Percentiles rank a stretch among this genome's conserved stretches.
phyloP scores from a whole-genome alignment of 225 moss, liverwort and hornwort genomes.

The Marchantia polymorpha region DNA sequence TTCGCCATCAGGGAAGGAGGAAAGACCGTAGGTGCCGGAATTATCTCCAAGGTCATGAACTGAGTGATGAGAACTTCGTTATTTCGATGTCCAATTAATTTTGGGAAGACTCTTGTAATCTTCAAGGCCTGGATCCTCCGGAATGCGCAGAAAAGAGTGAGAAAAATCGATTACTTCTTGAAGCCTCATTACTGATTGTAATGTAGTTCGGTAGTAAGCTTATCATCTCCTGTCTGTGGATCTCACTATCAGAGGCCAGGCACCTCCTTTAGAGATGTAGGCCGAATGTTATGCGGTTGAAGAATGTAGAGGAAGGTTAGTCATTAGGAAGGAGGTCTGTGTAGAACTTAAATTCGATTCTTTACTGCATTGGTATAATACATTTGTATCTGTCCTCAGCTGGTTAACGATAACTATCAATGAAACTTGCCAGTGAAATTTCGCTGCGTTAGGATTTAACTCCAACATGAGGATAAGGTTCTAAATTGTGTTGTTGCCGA shows the following conservation, averaged over 20 bases:
- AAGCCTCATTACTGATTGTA: slow-evolving; percentile 10
- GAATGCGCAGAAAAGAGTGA: slow-evolving; percentile 19
- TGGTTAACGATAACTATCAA: not conserved
- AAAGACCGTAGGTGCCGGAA: slow-evolving; percentile 75
- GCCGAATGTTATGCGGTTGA: slow-evolving; percentile 1
- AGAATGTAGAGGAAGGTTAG: slow-evolving; percentile 20
- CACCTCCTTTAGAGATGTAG: not conserved
- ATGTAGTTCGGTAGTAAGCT: slow-evolving; percentile 16
- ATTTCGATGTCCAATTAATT: not conserved
- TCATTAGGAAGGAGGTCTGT: slow-evolving; percentile 5
- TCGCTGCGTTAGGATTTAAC: not conserved
- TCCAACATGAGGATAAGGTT: not conserved
- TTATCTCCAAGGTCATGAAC: slow-evolving; percentile 60
- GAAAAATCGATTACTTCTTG: not conserved
- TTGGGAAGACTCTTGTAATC: slow-evolving; percentile 10
- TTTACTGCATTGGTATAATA: slow-evolving; percentile 20
- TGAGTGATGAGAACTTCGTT: not conserved
- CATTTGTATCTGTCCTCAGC: slow-evolving; percentile 14
- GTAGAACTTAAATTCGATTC: slow-evolving; percentile 17
- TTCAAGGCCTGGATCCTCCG: not conserved
- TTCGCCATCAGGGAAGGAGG: slow-evolving; percentile 87
- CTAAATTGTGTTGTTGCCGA: too few species aligned
- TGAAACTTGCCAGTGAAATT: slow-evolving; percentile 9
- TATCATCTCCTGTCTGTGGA: slow-evolving; percentile 2
- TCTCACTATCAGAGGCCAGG: slow-evolving; percentile 4